Evolutionary conservation across 176 grass and related monocot genomes (phyloP).

Genomic region (Panicum miliaceum): DNA sequence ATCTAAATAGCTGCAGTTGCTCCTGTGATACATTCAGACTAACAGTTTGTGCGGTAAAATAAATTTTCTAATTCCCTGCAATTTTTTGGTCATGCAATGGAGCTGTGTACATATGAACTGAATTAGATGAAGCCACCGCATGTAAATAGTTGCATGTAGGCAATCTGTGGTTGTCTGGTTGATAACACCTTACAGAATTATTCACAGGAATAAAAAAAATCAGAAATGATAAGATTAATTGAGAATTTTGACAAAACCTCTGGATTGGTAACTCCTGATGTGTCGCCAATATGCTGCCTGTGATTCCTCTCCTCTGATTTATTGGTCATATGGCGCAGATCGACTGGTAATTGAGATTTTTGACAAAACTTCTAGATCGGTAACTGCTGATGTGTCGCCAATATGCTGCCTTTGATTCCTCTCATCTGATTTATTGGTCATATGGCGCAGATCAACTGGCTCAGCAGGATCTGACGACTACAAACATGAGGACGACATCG

Average conservation of each 20-base stretch:
- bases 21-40: neutral
- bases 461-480: constrained; percentile 9
- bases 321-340: constrained; percentile 20
- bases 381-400: neutral
- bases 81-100: neutral
- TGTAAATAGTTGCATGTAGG: neutral
- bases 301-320: constrained; percentile 6
- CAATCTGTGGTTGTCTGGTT: neutral
- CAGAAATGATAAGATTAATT: neutral
- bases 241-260: neutral
- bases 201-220: neutral
- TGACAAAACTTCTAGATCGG: neutral
- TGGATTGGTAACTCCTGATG: neutral
- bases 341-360: neutral
- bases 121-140: neutral
- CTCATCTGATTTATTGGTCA: constrained; percentile 7
- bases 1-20: neutral
- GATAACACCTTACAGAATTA: neutral
- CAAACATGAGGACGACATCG: neutral
- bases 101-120: neutral
- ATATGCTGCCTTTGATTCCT: constrained; percentile 20
- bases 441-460: constrained; percentile 10
- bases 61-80: neutral
- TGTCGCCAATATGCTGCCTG: neutral
- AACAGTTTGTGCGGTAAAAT: neutral